phyloP scores from a whole-genome alignment of 768 basidiomycete genomes.

The Termitomyces sp. region DNA sequence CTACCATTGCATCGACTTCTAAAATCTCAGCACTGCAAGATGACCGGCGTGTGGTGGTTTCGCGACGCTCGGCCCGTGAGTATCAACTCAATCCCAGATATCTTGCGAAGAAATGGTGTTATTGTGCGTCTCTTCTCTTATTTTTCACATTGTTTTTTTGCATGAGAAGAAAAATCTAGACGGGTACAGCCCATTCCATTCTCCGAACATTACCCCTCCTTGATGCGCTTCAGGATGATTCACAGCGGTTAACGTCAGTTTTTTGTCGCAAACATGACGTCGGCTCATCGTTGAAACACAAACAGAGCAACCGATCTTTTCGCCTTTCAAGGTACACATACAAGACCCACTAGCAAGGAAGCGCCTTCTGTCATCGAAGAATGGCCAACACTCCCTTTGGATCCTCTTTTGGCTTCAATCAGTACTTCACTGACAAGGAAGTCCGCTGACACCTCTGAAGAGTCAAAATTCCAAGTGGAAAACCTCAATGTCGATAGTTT shows the following conservation, averaged over 20 bases:
- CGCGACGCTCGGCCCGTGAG: slow-evolving; percentile 35
- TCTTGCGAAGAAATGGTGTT: slow-evolving; percentile 61
- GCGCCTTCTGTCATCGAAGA: slow-evolving; percentile 53
- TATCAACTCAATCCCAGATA: slow-evolving; percentile 56
- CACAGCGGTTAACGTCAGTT: slow-evolving; percentile 58
- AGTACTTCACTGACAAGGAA: slow-evolving; percentile 33
- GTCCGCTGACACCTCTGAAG: slow-evolving; percentile 20
- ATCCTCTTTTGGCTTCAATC: slow-evolving; percentile 57
- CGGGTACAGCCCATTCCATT: slow-evolving; percentile 72
- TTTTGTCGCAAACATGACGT: slow-evolving; percentile 3
- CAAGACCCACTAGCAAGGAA: slow-evolving; percentile 35
- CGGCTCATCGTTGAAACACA: slow-evolving; percentile 23
- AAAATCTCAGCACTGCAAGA: slow-evolving; percentile 14
- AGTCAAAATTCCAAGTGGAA: slow-evolving; percentile 36
- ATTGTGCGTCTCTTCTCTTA: slow-evolving; percentile 40
- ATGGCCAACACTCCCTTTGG: slow-evolving; percentile 64
- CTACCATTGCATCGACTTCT: slow-evolving; percentile 29
- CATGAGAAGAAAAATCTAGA: slow-evolving; percentile 34
- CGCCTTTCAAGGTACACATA: slow-evolving; percentile 69
- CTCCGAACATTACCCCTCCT: slow-evolving; percentile 65
- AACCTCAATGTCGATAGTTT: slow-evolving; percentile 59
- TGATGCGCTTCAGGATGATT: slow-evolving; percentile 64
- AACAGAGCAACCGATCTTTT: slow-evolving; percentile 77
- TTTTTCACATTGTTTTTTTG: neutral
- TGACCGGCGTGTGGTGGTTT: slow-evolving; percentile 75